Evolutionary conservation across 2,329 filamentous ascomycete genomes (phyloP).

Genomic region (Emmonsiellopsis sp.): DNA sequence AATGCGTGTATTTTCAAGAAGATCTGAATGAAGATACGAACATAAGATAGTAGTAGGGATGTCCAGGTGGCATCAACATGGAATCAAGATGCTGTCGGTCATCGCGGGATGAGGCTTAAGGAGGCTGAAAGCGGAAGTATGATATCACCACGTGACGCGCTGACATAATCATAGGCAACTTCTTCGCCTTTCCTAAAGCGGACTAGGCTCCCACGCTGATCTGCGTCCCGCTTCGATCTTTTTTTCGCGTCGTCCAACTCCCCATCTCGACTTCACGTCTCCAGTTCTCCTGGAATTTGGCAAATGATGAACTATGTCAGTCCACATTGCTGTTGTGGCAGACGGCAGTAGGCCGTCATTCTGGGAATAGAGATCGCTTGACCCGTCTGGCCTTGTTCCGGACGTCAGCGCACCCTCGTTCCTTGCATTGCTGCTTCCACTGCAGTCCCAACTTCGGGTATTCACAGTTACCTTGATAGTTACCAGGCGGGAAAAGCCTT

Average conservation of each 20-base stretch:
- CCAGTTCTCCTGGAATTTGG: not conserved
- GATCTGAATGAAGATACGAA: not conserved
- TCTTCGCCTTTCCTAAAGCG: not conserved
- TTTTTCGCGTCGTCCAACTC: not conserved
- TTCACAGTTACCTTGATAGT: not conserved
- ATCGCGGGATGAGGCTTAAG: not conserved
- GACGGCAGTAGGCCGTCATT: slow-evolving; percentile 11
- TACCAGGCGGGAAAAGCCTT: not conserved
- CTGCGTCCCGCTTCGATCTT: not conserved
- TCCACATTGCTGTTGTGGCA: not conserved
- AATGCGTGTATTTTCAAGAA: not conserved
- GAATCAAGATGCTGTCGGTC: too few species aligned
- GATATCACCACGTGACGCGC: not conserved
- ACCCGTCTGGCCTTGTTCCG: not conserved
- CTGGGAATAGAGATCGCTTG: not conserved
- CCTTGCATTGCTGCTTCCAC: not conserved
- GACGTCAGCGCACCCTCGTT: not conserved
- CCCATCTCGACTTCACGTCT: not conserved
- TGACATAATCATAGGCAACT: not conserved
- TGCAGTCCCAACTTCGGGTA: not conserved
- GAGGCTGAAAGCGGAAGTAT: not conserved
- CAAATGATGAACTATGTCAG: not conserved
- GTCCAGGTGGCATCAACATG: not conserved
- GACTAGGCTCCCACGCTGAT: not conserved
- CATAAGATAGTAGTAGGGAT: not conserved